Base-by-base conservation (phyloP, 2,329 filamentous ascomycete species). In the Fusarium equiseti region DNA sequence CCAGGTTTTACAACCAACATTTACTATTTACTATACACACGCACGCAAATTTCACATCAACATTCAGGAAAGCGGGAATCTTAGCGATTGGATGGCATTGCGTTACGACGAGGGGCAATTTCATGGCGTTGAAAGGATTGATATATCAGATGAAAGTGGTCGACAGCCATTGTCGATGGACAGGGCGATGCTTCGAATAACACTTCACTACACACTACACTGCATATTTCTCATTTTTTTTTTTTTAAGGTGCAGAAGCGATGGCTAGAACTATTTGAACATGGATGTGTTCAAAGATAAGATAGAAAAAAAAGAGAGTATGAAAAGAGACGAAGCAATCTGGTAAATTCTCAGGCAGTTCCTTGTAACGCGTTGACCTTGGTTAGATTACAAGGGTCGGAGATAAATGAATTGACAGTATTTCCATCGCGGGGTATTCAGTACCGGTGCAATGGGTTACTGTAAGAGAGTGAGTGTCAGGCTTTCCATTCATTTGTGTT, bases 81-180 rank as follows among this genome's bases (percentile, higher is more conserved):
- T 72, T 69, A 71, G 73, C 73, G 73, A 71, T 72, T 71, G 73
- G 73, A 75, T 69, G 71, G 69, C 63, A 75, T 75, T 66, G 65
- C 62, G 69, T 72, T 66, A 75, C 59, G 59, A 65, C 22, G 62
- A 53, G 60, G 57, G 29, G 35, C 18, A 48, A 61, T 75, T 55
- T 71, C 57, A 40, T 38, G 73, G 73, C 73, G 71, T 75, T 75
- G 72, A 68, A 59, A 65, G 70, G 71, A 73, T 65, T 57, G 66
- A 63, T 66, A 71, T 69, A 73, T 71, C 66, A 69, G 62, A 65
- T 57, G 56, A 67, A 59, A 45, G 53, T 38, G 35, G 38, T 31
- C 35, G 46, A 48, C 57, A 60, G 45, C 55, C 54, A 51, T 51
- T 26, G 51, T 52, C 44, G 31, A 54, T 26, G 50, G 58, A 42